Base-by-base conservation (phyloP, 306 rosid species). In the Quercus variabilis region DNA sequence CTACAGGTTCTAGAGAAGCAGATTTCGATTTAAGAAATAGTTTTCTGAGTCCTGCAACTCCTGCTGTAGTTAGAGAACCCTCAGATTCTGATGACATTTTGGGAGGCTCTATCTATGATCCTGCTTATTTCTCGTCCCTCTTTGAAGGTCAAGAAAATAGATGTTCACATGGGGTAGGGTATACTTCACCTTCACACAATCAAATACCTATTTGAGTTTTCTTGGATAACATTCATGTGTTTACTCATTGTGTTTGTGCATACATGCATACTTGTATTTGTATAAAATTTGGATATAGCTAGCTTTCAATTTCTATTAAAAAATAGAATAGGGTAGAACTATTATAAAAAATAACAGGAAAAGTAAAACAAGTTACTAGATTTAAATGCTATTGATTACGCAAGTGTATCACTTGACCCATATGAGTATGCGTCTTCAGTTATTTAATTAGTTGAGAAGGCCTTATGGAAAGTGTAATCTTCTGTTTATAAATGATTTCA, bases 51-150 rank as follows among this genome's bases (percentile, higher is more conserved):
- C 97, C 99, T 17, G 51, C 85, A 69, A 78, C 93, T 78, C 94
- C 94, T 59, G 90, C 92, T 70, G 79, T 83, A 70, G 89, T 13
- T 46, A 81, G 95, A 84, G 91, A 90, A 76, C 43, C 87, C 65
- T 94, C 99, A 18, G 82, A 83, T 83, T 87, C 97, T 55, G 93
- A 87, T 85, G 99, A 94, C 75, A 90, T 87, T 80, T 84, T 94
- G 67, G 97, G 97, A 28, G 99, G 99, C 84, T 85, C 99, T 71
- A 91, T 94, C 69, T 94, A 94, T 75, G 92, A 94, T 86, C 99
- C 97, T 13, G 54, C 86, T 41, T 90, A 92, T 79, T 94, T 82
- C 83, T 91, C 94, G n/a, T 83, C 99, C 25, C 89, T 94, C 67
- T 92, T 94, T 69, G 97, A 91, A 82, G 86, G 83, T 76, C 95